These are phyloP conservation scores for Trichoderma sp. DNA, from an alignment of 2,329 filamentous ascomycete genomes.

Conservation along the genomic window DNA sequence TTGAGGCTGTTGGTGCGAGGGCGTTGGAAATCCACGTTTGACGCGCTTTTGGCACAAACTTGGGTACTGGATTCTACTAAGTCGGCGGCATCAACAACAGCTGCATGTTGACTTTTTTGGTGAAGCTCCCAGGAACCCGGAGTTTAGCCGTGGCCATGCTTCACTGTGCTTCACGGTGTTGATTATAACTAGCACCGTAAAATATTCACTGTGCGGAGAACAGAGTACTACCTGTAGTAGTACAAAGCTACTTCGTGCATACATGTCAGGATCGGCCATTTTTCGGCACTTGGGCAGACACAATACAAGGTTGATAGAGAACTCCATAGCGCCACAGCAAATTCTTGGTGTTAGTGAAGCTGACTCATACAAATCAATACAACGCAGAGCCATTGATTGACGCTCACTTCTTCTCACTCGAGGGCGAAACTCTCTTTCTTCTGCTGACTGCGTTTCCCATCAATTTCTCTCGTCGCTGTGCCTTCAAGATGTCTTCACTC, in stretches of 20 bases:
- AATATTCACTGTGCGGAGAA: neutral
- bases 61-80: neutral
- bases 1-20: conserved; percentile 26
- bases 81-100: conserved; percentile 10
- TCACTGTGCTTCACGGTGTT: neutral
- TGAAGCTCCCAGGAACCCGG: conserved; percentile 19
- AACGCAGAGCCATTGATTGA: neutral
- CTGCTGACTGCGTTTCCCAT: neutral
- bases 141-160: conserved; percentile 14
- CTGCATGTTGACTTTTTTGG: conserved; percentile 22
- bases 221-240: too few species aligned
- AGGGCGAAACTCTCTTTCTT: neutral
- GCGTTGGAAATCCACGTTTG: conserved; percentile 23
- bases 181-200: rapidly evolving
- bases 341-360: conserved; percentile 19
- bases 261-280: conserved; percentile 22
- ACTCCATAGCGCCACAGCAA: neutral
- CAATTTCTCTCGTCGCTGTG: neutral
- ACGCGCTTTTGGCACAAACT: conserved; percentile 13
- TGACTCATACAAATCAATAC: neutral
- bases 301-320: neutral
- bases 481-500: conserved; percentile 45
- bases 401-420: neutral
- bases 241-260: neutral
- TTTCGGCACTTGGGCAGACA: conserved; percentile 20